Evolutionary conservation across 2,329 filamentous ascomycete genomes (phyloP), one percentile per base, ranked within the genome.

Genomic region (Hypoxylon sp.): DNA sequence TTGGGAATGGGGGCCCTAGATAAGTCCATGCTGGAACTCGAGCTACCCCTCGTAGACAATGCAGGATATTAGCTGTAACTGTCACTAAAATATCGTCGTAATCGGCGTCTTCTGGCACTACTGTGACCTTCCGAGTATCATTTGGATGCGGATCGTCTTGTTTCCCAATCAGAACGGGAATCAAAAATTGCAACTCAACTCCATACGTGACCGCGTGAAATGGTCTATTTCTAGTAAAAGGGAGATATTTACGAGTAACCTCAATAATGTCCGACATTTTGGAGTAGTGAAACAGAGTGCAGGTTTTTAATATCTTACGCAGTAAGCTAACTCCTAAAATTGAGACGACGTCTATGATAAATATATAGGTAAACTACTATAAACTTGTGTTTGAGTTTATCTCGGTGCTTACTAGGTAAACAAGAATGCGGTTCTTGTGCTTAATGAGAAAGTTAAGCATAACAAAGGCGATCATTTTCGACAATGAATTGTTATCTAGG

Each of bases 151-250:
- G 63, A 14, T 69, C 63, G 19, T 2, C 6, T 10, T 50, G 13
- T 6, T 10, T 43, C 17, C 6, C 4, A 1, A 13, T 10, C 14
- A 63, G 21, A 45, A 66, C 36, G 7, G 67, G 60, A 9, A 66
- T 36, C 14, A 69, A 34, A 41, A 69, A 69, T n/a, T 66, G 67
- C 2, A 66, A 7, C 41, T 69, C 67, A 19, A 69, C 36, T 38
- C 63, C 63, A 36, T 69, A 69, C 13, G 63, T 55, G 17, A 61
- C 48, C 14, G 60, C 23, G 3, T 21, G 50, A 17, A 3, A 2
- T 34, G 23, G 1, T 51, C 23, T 30, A 9, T 43, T 11, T 2
- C 46, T 46, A 9, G 46, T 46, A 30, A 43, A 7, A 30, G 28
- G 50, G 6, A 59, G 34, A 21, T 23, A n/a, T 28, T 34, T 46